phyloP scores from a whole-genome alignment of 495 filamentous ascomycete genomes.

The Copromyces sp. region DNA sequence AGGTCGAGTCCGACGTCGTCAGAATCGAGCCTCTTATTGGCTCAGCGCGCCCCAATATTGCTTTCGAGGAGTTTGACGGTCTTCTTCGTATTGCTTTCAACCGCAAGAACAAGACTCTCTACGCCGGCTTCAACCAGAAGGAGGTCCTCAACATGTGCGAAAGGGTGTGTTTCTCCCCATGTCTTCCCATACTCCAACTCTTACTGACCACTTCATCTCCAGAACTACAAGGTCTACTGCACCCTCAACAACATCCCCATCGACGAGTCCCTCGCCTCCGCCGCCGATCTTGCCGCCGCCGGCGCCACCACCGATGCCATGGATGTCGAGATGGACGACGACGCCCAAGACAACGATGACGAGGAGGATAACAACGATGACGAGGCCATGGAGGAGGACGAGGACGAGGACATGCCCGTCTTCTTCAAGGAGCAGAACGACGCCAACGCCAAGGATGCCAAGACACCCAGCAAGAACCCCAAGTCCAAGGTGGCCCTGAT shows the following conservation, averaged over 20 bases:
- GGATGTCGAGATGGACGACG: slow-evolving; percentile 44
- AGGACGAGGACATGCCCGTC: slow-evolving; percentile 49
- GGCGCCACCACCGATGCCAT: slow-evolving; percentile 46
- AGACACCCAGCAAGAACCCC: slow-evolving; percentile 41
- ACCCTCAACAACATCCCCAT: slow-evolving; percentile 68
- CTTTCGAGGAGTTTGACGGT: slow-evolving; percentile 88
- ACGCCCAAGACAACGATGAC: slow-evolving; percentile 41
- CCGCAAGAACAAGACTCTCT: slow-evolving; percentile 56
- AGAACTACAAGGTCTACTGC: slow-evolving; percentile 82
- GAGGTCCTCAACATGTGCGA: slow-evolving; percentile 75
- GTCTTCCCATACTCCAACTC: neutral
- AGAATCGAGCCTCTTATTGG: slow-evolving; percentile 40
- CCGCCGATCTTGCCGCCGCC: slow-evolving; percentile 30
- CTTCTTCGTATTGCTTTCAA: slow-evolving; percentile 71
- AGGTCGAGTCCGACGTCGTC: slow-evolving; percentile 64
- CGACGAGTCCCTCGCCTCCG: slow-evolving; percentile 52
- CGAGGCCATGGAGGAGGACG: slow-evolving; percentile 22
- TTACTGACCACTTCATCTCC: neutral
- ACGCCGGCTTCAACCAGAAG: slow-evolving; percentile 59
- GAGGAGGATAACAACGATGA: slow-evolving; percentile 41
- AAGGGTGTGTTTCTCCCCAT: slow-evolving; percentile 19
- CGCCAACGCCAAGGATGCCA: slow-evolving; percentile 33
- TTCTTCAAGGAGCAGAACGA: slow-evolving; percentile 66
- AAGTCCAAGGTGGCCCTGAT: slow-evolving; percentile 66
- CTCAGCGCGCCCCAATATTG: slow-evolving; percentile 61